Conservation (phyloP, 2,329 filamentous ascomycete genomes). For the Ophiostoma pallidulum region DNA sequence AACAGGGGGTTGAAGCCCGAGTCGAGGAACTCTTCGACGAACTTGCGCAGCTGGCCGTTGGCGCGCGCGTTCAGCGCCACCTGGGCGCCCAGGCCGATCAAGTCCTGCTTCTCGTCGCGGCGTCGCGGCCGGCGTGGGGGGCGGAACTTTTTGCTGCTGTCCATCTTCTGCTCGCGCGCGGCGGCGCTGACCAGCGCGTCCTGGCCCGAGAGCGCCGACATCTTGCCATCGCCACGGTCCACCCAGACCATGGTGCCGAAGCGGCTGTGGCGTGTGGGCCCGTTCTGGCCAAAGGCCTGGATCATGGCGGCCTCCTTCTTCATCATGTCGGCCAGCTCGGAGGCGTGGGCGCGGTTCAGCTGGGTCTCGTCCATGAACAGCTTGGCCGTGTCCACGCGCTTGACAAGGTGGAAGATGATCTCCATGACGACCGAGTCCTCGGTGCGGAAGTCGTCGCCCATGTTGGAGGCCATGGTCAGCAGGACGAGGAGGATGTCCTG, state of each 20-base stretch:
- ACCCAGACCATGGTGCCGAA: slow-evolving; percentile 99
- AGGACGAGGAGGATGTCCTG: slow-evolving; percentile 85
- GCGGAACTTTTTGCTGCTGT: slow-evolving; percentile 81
- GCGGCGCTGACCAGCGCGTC: slow-evolving; percentile 67
- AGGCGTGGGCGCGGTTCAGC: slow-evolving; percentile 55
- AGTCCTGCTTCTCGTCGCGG: slow-evolving; percentile 59
- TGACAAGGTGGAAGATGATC: slow-evolving; percentile 84
- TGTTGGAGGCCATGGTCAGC: slow-evolving; percentile 80
- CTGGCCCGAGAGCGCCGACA: slow-evolving; percentile 82
- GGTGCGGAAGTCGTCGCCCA: slow-evolving; percentile 83
- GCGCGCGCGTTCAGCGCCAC: slow-evolving; percentile 62
- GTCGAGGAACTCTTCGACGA: slow-evolving; percentile 90
- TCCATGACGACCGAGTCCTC: slow-evolving; percentile 89
- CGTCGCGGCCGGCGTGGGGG: slow-evolving; percentile 59
- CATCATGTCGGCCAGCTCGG: slow-evolving; percentile 66
- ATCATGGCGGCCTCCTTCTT: slow-evolving; percentile 78
- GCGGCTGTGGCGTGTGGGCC: slow-evolving; percentile 79
- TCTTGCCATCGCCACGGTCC: slow-evolving; percentile 73
- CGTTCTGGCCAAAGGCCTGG: slow-evolving; percentile 63
- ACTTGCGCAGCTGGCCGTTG: slow-evolving; percentile 65
- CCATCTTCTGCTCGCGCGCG: slow-evolving; percentile 75
- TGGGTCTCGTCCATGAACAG: slow-evolving; percentile 77
- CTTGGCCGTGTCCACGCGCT: slow-evolving; percentile 74
- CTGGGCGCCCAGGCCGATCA: slow-evolving; percentile 49
- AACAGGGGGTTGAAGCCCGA: slow-evolving; percentile 92